A percentile compares a stretch with the other conserved stretches of the same genome.
Evolutionary conservation across 768 basidiomycete genomes (phyloP).

Genomic region (Polyporus arcularius): DNA sequence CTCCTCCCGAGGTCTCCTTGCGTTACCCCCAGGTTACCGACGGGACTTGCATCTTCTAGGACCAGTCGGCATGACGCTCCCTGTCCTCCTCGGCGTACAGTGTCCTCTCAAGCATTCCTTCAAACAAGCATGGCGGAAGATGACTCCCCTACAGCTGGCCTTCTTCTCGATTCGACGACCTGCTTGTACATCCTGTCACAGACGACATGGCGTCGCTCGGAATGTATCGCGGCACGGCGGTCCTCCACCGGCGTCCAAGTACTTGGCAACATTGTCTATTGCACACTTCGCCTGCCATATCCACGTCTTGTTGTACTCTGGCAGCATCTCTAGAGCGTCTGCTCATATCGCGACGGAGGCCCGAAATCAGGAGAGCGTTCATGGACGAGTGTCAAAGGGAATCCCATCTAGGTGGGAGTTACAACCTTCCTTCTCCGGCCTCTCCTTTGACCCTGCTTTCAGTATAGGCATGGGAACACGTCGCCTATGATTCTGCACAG

Average conservation of each 20-base stretch:
- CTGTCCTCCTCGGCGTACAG: too few relatives aligned
- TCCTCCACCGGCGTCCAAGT: background rate
- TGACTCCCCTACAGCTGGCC: background rate
- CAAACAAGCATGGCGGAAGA: too few relatives aligned
- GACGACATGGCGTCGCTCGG: too few relatives aligned
- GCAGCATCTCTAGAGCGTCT: background rate
- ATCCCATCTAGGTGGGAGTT: background rate
- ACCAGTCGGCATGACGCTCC: too few relatives aligned
- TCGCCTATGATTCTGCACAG: slow-evolving; percentile 6
- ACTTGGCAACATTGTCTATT: slow-evolving; percentile 12
- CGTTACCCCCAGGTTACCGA: too few relatives aligned
- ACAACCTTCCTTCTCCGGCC: slow-evolving; percentile 6
- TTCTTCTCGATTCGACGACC: background rate
- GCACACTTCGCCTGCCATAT: background rate
- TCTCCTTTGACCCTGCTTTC: slow-evolving; percentile 16
- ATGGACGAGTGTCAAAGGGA: slow-evolving; percentile 5
- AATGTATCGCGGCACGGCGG: too few relatives aligned
- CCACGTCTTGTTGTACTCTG: background rate
- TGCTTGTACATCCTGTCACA: too few relatives aligned
- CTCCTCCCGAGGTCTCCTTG: too few relatives aligned
- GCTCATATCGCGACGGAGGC: background rate
- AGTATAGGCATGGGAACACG: slow-evolving; percentile 5
- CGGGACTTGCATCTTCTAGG: too few relatives aligned
- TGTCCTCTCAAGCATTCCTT: too few relatives aligned
- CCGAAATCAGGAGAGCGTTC: background rate